Percentiles rank a stretch among this genome's conserved stretches.
Evolutionary conservation across 495 filamentous ascomycete species (phyloP).

Genomic region (Neohortaea acidophila): DNA sequence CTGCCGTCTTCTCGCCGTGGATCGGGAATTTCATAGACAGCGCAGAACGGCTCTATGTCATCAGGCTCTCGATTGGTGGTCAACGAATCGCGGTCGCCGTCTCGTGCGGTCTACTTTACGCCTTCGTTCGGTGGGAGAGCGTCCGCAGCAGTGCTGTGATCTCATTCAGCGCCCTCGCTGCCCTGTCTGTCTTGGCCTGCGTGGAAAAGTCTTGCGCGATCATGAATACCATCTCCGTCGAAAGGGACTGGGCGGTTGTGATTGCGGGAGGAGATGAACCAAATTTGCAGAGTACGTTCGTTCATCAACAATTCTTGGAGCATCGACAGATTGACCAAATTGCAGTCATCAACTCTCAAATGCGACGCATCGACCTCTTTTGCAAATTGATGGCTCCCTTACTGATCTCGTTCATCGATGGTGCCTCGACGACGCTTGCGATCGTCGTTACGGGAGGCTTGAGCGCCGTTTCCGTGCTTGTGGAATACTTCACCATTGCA

Average conservation of each 20-base stretch:
- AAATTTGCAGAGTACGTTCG: constrained; percentile 25
- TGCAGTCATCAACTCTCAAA: constrained; percentile 37
- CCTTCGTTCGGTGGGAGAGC: neutral
- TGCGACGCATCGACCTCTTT: constrained; percentile 56
- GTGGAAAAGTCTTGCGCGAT: constrained; percentile 40
- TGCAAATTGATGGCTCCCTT: constrained; percentile 53
- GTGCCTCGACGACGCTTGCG: constrained; percentile 24
- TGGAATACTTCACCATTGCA: constrained; percentile 46
- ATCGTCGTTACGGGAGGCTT: constrained; percentile 26
- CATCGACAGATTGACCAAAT: constrained; percentile 9
- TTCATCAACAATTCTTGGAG: neutral
- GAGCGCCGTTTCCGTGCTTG: constrained; percentile 30
- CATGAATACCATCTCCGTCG: constrained; percentile 46
- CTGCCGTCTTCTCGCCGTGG: constrained; percentile 10
- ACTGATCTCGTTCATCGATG: constrained; percentile 22
- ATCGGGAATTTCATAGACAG: constrained; percentile 16
- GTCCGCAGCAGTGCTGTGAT: neutral
- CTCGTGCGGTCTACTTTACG: constrained; percentile 15
- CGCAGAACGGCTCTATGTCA: constrained; percentile 14
- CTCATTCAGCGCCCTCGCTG: constrained; percentile 12
- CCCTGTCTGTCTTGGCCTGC: constrained; percentile 37
- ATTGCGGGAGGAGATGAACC: constrained; percentile 28
- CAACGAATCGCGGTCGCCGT: constrained; percentile 14
- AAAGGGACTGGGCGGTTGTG: constrained; percentile 48
- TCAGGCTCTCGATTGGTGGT: constrained; percentile 19